phyloP scores from a whole-genome alignment of 2,329 filamentous ascomycete genomes.

The Calcarisporium arbuscula region DNA sequence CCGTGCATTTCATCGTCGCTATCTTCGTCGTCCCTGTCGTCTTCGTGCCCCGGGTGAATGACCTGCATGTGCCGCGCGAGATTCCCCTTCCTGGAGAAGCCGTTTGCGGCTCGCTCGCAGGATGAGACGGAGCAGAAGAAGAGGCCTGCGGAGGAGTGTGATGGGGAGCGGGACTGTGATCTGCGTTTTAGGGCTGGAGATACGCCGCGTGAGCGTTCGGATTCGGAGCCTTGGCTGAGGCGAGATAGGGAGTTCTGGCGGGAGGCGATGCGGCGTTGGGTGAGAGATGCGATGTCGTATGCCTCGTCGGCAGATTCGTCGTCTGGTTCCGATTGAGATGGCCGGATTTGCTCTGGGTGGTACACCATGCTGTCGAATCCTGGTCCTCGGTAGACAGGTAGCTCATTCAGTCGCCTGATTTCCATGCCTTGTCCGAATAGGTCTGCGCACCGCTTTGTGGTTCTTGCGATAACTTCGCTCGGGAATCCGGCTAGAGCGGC shows the following conservation, averaged over 20 bases:
- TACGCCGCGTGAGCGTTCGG: constrained; percentile 12
- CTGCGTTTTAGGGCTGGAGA: too few relatives aligned
- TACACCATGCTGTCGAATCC: constrained; percentile 22
- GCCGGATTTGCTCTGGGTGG: constrained; percentile 20
- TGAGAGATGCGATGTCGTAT: constrained; percentile 15
- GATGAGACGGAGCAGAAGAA: constrained; percentile 29
- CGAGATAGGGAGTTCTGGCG: constrained; percentile 20
- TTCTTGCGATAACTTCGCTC: constrained; percentile 55
- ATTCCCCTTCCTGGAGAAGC: constrained; percentile 29
- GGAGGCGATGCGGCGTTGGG: constrained; percentile 23
- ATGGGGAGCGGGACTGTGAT: constrained; percentile 19
- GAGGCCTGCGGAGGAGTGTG: constrained; percentile 24
- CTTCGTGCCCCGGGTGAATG: constrained; percentile 30
- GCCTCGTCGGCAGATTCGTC: constrained; percentile 14
- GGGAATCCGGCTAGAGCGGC: constrained; percentile 71
- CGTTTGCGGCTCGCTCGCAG: constrained; percentile 29
- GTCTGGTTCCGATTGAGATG: constrained; percentile 11
- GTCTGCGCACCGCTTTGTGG: constrained; percentile 66
- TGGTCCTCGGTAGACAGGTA: constrained; percentile 14
- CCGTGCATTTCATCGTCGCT: constrained; percentile 52
- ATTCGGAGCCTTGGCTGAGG: constrained; percentile 15
- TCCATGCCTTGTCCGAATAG: constrained; percentile 70
- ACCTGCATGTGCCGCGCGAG: constrained; percentile 31
- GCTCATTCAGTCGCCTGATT: constrained; percentile 48
- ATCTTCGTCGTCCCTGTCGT: constrained; percentile 27